Evolutionary conservation across 2,329 filamentous ascomycete species (phyloP).

Genomic region (Ilyonectria sp.): DNA sequence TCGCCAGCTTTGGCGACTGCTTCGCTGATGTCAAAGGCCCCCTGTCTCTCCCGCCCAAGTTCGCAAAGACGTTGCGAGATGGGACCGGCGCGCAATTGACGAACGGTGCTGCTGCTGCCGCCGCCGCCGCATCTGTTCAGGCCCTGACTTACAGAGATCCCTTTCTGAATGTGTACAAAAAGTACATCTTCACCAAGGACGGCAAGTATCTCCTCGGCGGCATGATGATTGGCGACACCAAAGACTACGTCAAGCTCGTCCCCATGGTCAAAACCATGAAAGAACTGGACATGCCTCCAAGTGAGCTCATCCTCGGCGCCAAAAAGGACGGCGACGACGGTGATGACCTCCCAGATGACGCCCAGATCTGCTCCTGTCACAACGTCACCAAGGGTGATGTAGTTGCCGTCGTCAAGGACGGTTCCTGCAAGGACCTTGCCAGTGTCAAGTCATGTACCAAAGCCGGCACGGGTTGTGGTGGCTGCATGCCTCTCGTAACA

Average conservation of each 20-base stretch:
- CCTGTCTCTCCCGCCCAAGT: constrained; percentile 77
- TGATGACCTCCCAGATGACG: constrained; percentile 86
- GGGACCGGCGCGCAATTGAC: constrained; percentile 22
- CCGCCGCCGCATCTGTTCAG: constrained; percentile 75
- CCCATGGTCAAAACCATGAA: constrained; percentile 90
- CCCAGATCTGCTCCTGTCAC: constrained; percentile 93
- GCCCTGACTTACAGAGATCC: constrained; percentile 91
- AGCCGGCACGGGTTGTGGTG: constrained; percentile 90
- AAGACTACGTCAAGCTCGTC: constrained; percentile 90
- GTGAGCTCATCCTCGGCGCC: constrained; percentile 86
- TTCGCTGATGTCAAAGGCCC: constrained; percentile 91
- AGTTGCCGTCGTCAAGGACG: constrained; percentile 79
- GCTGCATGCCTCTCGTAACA: constrained; percentile 90
- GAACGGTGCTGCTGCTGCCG: constrained; percentile 19
- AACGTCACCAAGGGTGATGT: constrained; percentile 92
- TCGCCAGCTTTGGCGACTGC: constrained; percentile 94
- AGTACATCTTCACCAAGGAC: constrained; percentile 91
- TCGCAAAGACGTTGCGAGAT: constrained; percentile 52
- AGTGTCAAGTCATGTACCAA: constrained; percentile 93
- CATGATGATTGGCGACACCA: constrained; percentile 97
- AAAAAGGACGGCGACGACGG: constrained; percentile 78
- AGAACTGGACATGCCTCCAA: constrained; percentile 81
- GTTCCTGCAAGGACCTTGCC: constrained; percentile 84
- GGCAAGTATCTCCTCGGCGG: constrained; percentile 93
- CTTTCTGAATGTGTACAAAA: constrained; percentile 91